Conservation (phyloP, 371 early-diverging fungal species). For the Syncephalastrum monosporum region DNA sequence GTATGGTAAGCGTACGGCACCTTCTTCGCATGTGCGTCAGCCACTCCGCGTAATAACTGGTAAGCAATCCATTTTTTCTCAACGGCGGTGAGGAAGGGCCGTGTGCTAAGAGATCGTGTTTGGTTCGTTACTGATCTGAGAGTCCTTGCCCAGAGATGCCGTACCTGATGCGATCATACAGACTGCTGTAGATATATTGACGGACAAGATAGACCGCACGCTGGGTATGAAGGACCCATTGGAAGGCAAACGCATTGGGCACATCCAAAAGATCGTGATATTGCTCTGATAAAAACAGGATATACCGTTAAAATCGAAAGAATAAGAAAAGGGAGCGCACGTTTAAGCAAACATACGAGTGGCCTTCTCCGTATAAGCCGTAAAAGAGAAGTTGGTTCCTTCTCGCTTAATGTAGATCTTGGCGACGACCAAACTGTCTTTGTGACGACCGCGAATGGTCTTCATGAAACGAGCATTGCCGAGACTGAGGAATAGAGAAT, state of each 20-base stretch:
- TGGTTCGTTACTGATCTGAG: not conserved
- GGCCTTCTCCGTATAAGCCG: slow-evolving; percentile 2
- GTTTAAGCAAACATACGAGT: not conserved
- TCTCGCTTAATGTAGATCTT: slow-evolving; percentile 90
- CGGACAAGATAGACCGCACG: slow-evolving; percentile 87
- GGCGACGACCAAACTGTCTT: slow-evolving; percentile 79
- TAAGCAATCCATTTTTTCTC: slow-evolving; percentile 95
- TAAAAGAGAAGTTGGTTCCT: not conserved
- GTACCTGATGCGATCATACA: slow-evolving; percentile 93
- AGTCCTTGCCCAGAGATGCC: not conserved
- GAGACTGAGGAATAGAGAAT: slow-evolving; percentile 48
- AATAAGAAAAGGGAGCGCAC: not conserved
- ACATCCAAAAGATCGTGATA: slow-evolving; percentile 63
- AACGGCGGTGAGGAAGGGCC: slow-evolving; percentile 82
- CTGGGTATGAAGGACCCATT: slow-evolving; percentile 84
- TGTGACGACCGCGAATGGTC: slow-evolving; percentile 80
- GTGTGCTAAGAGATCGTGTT: slow-evolving; percentile 62
- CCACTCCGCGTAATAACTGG: slow-evolving; percentile 79
- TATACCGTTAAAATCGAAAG: not conserved
- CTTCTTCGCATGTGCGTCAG: slow-evolving; percentile 70
- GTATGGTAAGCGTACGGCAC: slow-evolving; percentile 17
- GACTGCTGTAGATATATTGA: slow-evolving; percentile 82
- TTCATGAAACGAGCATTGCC: slow-evolving; percentile 94
- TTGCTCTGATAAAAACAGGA: slow-evolving; percentile 49
- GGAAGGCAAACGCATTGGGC: slow-evolving; percentile 80